Base-by-base conservation (phyloP, 1,139 yeast species). In the Meyerozyma carpophila region DNA sequence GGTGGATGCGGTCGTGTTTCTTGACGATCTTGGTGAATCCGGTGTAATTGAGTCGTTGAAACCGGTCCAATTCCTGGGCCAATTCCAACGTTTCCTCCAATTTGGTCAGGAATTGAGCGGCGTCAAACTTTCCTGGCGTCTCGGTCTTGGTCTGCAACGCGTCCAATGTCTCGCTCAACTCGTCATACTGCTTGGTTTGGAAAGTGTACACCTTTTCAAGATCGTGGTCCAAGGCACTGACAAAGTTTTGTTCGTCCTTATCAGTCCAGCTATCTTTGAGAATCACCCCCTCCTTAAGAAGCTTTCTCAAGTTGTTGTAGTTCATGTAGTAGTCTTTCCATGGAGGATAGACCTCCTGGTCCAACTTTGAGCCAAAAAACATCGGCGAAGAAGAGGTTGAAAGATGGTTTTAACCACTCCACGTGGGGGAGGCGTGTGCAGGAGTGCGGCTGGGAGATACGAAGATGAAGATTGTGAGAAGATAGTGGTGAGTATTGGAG, bases 11-110 rank as follows among this genome's bases (percentile, higher is more conserved):
- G 66, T 93, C 98, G 59, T 93, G 98, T 65, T 91, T 93, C 70
- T 93, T 91, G 53, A 91, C 97, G 55, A 93, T 88, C 62, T 93
- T 93, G 58, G 83, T 78, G 66, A 93, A 93, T 3, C 98, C 98
- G 20, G 98, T 91, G 68, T 84, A 93, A 65, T 93, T 93, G 54
- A 91, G 68, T 57, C 98, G 77, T 43, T 94, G 85, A 66, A 93
- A 93, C 58, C 81, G 88, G 60, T 91, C 97, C 58, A 93, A 73
- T 58, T 89, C 93, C 54, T 86, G 89, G 11, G 98, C 89, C 53
- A 79, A 74, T 18, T 81, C 77, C 47, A 93, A 73, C 41, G 84
- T 69, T 47, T 81, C 82, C 58, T 93, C 98, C 56, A 93, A 73
- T 47, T 79, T 77, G 32, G 68, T 64, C 53, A 84, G 86, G 56